These are phyloP conservation scores for Triticum aestivum DNA, from an alignment of 176 grass and related monocot species.

Conservation along the genomic window DNA sequence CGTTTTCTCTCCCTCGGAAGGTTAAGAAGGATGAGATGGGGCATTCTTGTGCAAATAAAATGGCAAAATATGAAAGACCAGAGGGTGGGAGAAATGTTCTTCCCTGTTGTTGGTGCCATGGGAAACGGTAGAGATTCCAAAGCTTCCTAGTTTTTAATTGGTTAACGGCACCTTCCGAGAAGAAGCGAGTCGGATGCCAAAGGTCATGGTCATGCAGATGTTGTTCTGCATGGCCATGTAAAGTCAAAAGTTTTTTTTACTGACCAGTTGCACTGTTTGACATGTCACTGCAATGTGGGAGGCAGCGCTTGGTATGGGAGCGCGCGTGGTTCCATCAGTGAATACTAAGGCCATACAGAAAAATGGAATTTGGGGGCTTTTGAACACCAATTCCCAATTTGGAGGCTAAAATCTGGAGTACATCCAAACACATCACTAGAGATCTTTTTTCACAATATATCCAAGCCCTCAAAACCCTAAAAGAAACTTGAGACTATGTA, in stretches of 20 bases:
- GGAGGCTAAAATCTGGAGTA: no score
- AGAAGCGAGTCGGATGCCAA: not conserved
- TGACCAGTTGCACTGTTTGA: not conserved
- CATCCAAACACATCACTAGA: no score
- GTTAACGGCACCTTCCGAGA: slow-evolving; percentile 10
- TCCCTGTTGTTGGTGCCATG: slow-evolving; percentile 14
- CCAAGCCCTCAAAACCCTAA: not conserved
- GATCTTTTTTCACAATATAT: no score
- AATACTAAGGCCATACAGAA: no score
- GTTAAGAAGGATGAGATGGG: slow-evolving; percentile 22
- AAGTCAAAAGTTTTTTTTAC: not conserved
- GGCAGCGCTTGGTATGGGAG: no score
- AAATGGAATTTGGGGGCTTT: no score
- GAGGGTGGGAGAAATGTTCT: not conserved
- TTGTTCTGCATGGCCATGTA: not conserved
- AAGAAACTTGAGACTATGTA: no score
- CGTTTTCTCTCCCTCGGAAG: slow-evolving; percentile 27
- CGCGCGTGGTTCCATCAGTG: no score
- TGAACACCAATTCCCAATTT: no score
- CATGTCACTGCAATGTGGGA: not conserved
- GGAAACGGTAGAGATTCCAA: slow-evolving; percentile 30
- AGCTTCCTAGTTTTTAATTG: not conserved
- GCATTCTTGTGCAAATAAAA: slow-evolving; percentile 22
- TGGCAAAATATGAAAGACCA: not conserved
- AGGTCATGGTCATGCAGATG: not conserved